phyloP scores from a whole-genome alignment of 352 stramenopile species.

The Globisporangium abappressorium region DNA sequence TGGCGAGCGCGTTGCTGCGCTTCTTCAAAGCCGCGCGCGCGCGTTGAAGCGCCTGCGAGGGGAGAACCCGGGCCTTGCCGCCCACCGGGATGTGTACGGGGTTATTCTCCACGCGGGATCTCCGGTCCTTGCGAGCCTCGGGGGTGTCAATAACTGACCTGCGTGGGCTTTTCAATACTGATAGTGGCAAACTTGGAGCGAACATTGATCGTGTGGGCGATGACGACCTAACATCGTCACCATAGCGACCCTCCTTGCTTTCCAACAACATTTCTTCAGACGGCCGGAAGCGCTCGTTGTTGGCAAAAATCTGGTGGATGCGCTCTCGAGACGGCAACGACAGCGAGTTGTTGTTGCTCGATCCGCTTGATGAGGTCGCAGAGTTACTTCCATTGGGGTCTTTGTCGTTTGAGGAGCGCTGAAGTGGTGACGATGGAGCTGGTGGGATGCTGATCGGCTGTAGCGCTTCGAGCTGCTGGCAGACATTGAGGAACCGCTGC shows the following conservation, averaged over 20 bases:
- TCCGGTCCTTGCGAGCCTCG: constrained; percentile 1
- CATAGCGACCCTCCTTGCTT: background rate
- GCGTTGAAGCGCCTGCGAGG: constrained; percentile 25
- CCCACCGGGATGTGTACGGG: constrained; percentile 27
- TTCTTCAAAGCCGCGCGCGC: constrained; percentile 26
- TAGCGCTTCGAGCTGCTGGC: constrained; percentile 32
- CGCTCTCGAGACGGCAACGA: constrained; percentile 11
- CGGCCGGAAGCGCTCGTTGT: constrained; percentile 16
- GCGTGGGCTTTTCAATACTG: background rate
- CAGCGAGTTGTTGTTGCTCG: background rate
- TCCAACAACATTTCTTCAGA: constrained; percentile 6
- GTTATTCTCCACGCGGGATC: background rate
- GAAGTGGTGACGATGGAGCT: background rate
- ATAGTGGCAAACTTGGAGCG: background rate
- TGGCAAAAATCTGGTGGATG: constrained; percentile 15
- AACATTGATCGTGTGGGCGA: constrained; percentile 2
- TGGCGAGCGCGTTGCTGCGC: constrained; percentile 34
- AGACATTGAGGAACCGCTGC: constrained; percentile 24
- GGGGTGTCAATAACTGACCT: background rate
- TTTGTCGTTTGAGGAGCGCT: constrained; percentile 1
- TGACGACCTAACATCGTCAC: background rate
- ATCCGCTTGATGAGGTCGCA: background rate
- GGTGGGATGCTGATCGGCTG: constrained; percentile 14
- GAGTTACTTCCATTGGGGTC: background rate
- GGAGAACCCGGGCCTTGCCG: constrained; percentile 31